phyloP scores from a whole-genome alignment of 2,329 filamentous ascomycete species.

The Onygenales sp. region DNA sequence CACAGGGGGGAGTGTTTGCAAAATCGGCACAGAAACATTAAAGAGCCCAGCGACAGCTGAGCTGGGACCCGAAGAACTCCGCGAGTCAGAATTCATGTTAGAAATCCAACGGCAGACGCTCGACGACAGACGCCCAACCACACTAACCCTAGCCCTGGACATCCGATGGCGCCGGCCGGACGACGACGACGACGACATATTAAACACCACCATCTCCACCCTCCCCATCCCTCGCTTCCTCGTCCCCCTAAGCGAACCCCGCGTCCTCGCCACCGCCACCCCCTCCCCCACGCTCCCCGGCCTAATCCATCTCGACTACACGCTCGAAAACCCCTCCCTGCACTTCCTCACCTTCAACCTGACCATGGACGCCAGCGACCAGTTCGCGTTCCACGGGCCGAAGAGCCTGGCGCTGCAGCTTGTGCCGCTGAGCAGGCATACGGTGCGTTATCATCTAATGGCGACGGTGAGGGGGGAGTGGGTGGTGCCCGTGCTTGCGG shows the following conservation, averaged over 20 bases:
- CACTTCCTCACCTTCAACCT: constrained; percentile 93
- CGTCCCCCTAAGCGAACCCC: constrained; percentile 73
- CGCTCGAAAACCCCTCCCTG: constrained; percentile 85
- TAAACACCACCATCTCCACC: constrained; percentile 41
- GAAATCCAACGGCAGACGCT: constrained; percentile 66
- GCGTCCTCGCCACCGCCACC: constrained; percentile 55
- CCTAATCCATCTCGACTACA: constrained; percentile 49
- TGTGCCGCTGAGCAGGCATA: constrained; percentile 68
- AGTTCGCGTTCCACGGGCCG: constrained; percentile 85
- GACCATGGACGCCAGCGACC: constrained; percentile 82
- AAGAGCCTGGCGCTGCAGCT: constrained; percentile 74
- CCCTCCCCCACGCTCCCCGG: constrained; percentile 24
- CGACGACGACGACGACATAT: constrained; percentile 15
- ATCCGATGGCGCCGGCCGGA: constrained; percentile 64
- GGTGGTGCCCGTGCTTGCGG: constrained; percentile 63
- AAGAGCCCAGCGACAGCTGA: constrained; percentile 21
- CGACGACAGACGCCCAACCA: constrained; percentile 69
- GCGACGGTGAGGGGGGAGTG: constrained; percentile 54
- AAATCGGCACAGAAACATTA: constrained; percentile 25
- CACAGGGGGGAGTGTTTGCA: constrained; percentile 54
- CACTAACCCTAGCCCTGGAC: constrained; percentile 63
- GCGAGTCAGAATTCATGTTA: constrained; percentile 63
- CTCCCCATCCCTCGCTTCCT: constrained; percentile 72
- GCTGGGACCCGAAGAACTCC: constrained; percentile 58
- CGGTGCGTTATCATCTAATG: constrained; percentile 64